Evolutionary conservation across 768 basidiomycete species (phyloP).

Genomic region (Kwoniella dendrophila): DNA sequence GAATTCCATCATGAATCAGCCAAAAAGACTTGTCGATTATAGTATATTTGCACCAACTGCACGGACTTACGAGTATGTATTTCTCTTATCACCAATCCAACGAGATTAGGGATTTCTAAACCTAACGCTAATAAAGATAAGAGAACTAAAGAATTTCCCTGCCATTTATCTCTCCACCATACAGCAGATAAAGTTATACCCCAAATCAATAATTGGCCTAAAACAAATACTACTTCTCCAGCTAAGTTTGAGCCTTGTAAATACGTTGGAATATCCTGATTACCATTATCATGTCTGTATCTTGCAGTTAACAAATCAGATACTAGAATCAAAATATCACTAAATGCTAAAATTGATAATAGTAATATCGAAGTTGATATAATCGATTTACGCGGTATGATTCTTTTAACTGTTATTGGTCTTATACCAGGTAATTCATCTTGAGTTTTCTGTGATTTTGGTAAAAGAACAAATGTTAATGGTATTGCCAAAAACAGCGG

Average conservation of each 20-base stretch:
- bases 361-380: slow-evolving; percentile 75
- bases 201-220: slow-evolving; percentile 46
- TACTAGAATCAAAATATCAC: slow-evolving; percentile 75
- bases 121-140: slow-evolving; percentile 32
- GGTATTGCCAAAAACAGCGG: slow-evolving; percentile 43
- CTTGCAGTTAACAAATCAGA: slow-evolving; percentile 67
- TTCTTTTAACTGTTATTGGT: slow-evolving; percentile 61
- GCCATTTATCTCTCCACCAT: slow-evolving; percentile 42
- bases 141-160: slow-evolving; percentile 30
- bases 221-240: slow-evolving; percentile 31
- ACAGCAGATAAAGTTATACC: slow-evolving; percentile 31
- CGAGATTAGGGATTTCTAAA: slow-evolving; percentile 38
- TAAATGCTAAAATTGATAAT: slow-evolving; percentile 70
- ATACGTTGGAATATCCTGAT: background rate
- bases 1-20: background rate
- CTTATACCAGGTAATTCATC: slow-evolving; percentile 39
- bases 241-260: slow-evolving; percentile 15
- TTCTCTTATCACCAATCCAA: slow-evolving; percentile 36
- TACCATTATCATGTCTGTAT: slow-evolving; percentile 62
- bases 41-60: background rate
- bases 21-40: background rate
- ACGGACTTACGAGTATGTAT: slow-evolving; percentile 36
- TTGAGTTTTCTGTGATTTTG: slow-evolving; percentile 20
- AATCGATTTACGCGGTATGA: slow-evolving; percentile 71
- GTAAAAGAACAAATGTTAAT: slow-evolving; percentile 26